Conservation (phyloP, 176 grass and related monocot species). For the Triticum timopheevii region DNA sequence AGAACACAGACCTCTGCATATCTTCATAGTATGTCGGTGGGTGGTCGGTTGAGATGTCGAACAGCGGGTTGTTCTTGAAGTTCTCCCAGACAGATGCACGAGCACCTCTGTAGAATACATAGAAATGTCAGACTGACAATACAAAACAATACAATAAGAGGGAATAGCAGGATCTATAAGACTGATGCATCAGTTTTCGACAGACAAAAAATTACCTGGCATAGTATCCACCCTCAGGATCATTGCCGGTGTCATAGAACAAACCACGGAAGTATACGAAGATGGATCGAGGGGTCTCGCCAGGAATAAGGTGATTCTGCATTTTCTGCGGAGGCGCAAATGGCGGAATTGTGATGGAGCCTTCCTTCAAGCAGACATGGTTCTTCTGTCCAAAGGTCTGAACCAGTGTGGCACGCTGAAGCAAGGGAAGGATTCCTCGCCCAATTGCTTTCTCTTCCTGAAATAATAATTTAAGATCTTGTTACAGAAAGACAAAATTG, state of each 20-base stretch:
- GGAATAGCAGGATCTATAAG: not conserved
- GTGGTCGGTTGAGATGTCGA: conserved; percentile 93
- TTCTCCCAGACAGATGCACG: conserved; percentile 90
- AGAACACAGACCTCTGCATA: conserved; percentile 92
- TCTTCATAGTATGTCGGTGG: conserved; percentile 90
- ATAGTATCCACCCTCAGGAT: conserved; percentile 93
- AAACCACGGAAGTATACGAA: conserved; percentile 93
- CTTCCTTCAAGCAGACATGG: conserved; percentile 91
- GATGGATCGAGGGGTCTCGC: conserved; percentile 77
- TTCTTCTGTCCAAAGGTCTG: conserved; percentile 97
- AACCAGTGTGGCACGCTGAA: conserved; percentile 83
- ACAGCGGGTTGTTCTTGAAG: conserved; percentile 93
- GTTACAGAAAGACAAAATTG: conserved; percentile 24
- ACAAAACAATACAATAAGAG: not conserved
- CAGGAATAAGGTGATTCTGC: conserved; percentile 71
- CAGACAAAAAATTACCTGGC: conserved; percentile 53
- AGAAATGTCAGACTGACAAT: not conserved
- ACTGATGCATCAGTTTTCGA: not conserved
- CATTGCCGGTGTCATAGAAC: conserved; percentile 83
- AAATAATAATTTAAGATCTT: not conserved
- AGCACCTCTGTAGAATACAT: conserved; percentile 56
- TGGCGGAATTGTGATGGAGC: conserved; percentile 89
- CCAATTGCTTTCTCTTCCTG: conserved; percentile 96
- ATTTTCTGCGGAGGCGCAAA: conserved; percentile 91
- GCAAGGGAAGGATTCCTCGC: conserved; percentile 78